phyloP scores from a whole-genome alignment of 495 filamentous ascomycete genomes.

The Ramalina intermedia region DNA sequence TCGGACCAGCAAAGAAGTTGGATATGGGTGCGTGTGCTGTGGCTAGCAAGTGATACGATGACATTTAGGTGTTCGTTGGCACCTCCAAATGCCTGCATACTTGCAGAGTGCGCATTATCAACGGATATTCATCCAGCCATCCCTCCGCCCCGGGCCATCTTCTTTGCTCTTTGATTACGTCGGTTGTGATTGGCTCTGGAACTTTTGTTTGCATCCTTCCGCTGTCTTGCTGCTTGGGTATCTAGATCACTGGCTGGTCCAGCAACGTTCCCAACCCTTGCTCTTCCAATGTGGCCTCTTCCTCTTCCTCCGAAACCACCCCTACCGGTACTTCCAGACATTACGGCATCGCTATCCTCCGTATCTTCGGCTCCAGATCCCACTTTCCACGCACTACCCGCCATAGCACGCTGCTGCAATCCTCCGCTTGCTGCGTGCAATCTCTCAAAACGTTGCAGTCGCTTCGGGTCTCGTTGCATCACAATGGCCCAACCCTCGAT shows the following conservation, averaged over 20 bases:
- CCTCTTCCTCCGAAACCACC: conserved; percentile 31
- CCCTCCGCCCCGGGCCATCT: conserved; percentile 50
- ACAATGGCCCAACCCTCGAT: conserved; percentile 92
- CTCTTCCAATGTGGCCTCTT: conserved; percentile 29
- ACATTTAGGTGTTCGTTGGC: no score
- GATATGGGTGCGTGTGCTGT: conserved; percentile 74
- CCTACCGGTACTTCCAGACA: conserved; percentile 29
- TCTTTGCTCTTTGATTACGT: conserved; percentile 58
- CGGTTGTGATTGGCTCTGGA: conserved; percentile 67
- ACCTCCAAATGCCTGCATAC: no score
- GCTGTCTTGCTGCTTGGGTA: conserved; percentile 46
- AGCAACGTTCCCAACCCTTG: conserved; percentile 42
- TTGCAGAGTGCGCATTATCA: no score
- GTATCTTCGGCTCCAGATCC: conserved; percentile 19
- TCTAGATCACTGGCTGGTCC: conserved; percentile 43
- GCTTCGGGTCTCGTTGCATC: conserved; percentile 54
- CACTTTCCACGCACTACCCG: conserved; percentile 35
- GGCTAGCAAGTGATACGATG: conserved; percentile 29
- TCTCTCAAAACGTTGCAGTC: conserved; percentile 48
- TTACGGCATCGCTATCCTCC: conserved; percentile 23
- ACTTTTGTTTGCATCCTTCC: conserved; percentile 67
- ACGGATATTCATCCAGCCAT: conserved; percentile 29
- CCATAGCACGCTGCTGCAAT: conserved; percentile 40
- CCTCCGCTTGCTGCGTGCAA: conserved; percentile 46
- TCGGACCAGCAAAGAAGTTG: conserved; percentile 41